Conservation (phyloP, 169 alveolate genomes). For the Cryptosporidium muris region DNA sequence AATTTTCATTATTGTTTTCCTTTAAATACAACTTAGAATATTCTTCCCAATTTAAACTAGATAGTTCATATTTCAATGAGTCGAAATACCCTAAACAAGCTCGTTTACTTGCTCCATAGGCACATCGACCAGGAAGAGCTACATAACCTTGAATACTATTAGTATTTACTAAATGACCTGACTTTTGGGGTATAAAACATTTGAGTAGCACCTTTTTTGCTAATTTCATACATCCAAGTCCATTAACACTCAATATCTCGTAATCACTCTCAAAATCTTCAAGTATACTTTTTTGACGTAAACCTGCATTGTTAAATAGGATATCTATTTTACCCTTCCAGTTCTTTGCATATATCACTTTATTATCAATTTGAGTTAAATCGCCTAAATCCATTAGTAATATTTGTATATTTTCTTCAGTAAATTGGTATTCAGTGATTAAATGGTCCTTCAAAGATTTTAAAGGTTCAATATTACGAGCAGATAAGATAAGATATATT, state of each 20-base stretch:
- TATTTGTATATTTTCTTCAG: constrained; percentile 23
- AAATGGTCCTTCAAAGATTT: constrained; percentile 20
- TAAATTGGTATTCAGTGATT: constrained; percentile 9
- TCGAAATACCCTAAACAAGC: constrained; percentile 40
- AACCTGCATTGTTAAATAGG: constrained; percentile 55
- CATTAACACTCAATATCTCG: constrained; percentile 31
- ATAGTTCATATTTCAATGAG: constrained; percentile 36
- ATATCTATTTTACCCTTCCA: constrained; percentile 62
- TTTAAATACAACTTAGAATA: constrained; percentile 1
- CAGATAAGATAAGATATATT: constrained; percentile 27
- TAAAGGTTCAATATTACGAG: constrained; percentile 15
- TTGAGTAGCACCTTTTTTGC: constrained; percentile 20
- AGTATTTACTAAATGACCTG: constrained; percentile 59
- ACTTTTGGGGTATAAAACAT: constrained; percentile 63
- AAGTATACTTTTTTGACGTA: constrained; percentile 42
- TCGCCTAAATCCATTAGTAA: constrained; percentile 44
- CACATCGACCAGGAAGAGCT: constrained; percentile 64
- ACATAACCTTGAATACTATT: constrained; percentile 48
- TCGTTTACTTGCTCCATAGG: constrained; percentile 66
- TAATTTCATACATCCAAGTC: constrained; percentile 37
- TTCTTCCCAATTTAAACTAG: constrained; percentile 42
- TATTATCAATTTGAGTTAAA: constrained; percentile 9
- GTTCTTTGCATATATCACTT: constrained; percentile 34
- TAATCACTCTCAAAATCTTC: constrained; percentile 55
- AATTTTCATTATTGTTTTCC: constrained; percentile 3